Evolutionary conservation across 1,139 yeast genomes (phyloP).

Genomic region (Blastobotrys capitulatus): DNA sequence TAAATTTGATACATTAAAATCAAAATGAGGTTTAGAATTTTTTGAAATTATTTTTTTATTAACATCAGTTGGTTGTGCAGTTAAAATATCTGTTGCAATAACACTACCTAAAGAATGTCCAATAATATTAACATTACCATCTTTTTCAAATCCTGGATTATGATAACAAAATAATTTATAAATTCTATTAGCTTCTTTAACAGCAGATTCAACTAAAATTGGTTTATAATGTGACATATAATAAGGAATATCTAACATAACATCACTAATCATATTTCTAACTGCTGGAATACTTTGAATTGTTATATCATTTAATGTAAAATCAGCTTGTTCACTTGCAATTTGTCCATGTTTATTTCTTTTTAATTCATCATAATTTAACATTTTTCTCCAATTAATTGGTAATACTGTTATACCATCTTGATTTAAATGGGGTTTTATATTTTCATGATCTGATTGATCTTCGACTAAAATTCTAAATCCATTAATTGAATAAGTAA

Average conservation of each 20-base stretch:
- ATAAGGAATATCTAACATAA: slow-evolving; percentile 77
- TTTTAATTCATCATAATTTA: slow-evolving; percentile 31
- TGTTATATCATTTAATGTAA: slow-evolving; percentile 65
- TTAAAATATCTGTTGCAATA: slow-evolving; percentile 70
- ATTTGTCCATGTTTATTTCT: slow-evolving; percentile 18
- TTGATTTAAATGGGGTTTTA: slow-evolving; percentile 24
- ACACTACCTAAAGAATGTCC: slow-evolving; percentile 94
- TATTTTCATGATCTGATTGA: slow-evolving; percentile 25
- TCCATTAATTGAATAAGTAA: slow-evolving; percentile 77
- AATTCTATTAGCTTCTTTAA: slow-evolving; percentile 62
- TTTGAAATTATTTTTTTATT: neutral
- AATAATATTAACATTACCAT: slow-evolving; percentile 70
- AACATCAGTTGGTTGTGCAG: slow-evolving; percentile 47
- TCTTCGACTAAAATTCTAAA: slow-evolving; percentile 43
- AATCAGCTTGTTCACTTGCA: slow-evolving; percentile 32
- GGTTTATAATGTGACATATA: slow-evolving; percentile 71
- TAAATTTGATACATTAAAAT: slow-evolving; percentile 67
- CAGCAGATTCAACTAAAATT: slow-evolving; percentile 61
- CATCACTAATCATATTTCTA: slow-evolving; percentile 77
- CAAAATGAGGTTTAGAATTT: slow-evolving; percentile 29
- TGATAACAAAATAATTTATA: slow-evolving; percentile 53
- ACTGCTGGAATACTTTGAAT: slow-evolving; percentile 77
- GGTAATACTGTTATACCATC: slow-evolving; percentile 35
- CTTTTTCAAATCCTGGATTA: slow-evolving; percentile 56
- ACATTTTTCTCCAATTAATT: slow-evolving; percentile 38